These are phyloP conservation scores for Calvatia gigantea DNA, from an alignment of 768 basidiomycete species.

Conservation along the genomic window DNA sequence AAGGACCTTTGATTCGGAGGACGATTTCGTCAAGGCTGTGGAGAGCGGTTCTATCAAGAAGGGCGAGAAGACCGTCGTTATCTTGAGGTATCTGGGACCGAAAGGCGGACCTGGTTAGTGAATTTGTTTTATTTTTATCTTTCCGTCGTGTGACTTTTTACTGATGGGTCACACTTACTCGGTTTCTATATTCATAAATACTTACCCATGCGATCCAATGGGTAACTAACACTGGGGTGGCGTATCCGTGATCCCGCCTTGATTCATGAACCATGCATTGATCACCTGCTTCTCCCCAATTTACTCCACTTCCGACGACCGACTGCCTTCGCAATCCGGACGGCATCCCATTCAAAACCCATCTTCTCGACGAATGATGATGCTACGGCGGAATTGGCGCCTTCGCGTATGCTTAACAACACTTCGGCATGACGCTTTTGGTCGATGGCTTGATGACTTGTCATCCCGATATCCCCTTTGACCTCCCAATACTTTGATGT, in stretches of 20 bases:
- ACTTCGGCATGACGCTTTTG: not conserved
- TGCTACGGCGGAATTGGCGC: not conserved
- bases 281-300: not conserved
- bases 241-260: no score
- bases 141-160: constrained; percentile 8
- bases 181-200: constrained; percentile 2
- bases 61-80: constrained; percentile 95
- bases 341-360: not conserved
- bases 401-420: not conserved
- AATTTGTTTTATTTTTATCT: constrained; percentile 4
- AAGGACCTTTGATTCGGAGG: constrained; percentile 88
- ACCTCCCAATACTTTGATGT: constrained; percentile 23
- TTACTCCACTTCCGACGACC: not conserved
- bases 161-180: constrained; percentile 3
- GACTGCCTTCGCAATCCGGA: not conserved
- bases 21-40: constrained; percentile 83
- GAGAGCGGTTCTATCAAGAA: constrained; percentile 85
- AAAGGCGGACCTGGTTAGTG: constrained; percentile 90
- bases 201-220: no score
- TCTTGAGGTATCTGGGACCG: constrained; percentile 94
- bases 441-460: constrained; percentile 8
- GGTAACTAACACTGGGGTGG: no score
- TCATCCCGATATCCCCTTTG: not conserved
- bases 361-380: not conserved
- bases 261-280: not conserved